Base-by-base conservation (phyloP, 148 eudicot genomes). In the Silene latifolia region DNA sequence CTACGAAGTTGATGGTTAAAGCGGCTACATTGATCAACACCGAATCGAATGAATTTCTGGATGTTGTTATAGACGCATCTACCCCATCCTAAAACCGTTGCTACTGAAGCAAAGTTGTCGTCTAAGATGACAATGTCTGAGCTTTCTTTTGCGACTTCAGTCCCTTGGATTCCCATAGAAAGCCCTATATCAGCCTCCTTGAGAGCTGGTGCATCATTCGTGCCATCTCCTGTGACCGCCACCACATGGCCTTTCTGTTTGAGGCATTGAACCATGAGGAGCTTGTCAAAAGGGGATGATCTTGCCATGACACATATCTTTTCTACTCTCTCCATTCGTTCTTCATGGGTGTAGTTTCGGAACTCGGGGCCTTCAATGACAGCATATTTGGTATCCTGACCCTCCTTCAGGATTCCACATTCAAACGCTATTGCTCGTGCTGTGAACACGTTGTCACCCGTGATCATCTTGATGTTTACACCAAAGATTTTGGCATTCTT, bases 11-110 rank as follows among this genome's bases (percentile, higher is more conserved):
- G 78, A 81, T 81, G 7, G 80, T 59, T 12, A 81, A 59, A 3
- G 84, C 84, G 12, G 84, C 84, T 8, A 81, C 72, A 56, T 81
- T 81, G 9, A 81, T 80, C 8, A 80, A 77, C 29, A 81, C 74
- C 23, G 18, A 81, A 81, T 19, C 77, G 83, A 13, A 81, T 81
- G 75, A 81, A 81, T 44, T 81, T 81, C 72, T 81, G 83, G 39
- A 81, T 81, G 78, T 81, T 81, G 80, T 68, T 77, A 77, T 81
- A 81, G 6, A 81, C 83, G 35, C 83, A 81, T 39, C 83, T 68
- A 0, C 83, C 83, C 83, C 83, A 81, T 8, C 64, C 44, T 65
- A 81, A 53, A 44, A 81, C 80, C 2, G 80, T 81, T 18, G 77
- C 83, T 8, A 81, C 80, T 2, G 83, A 81, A 17, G 80, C 80